A percentile compares a stretch with the other conserved stretches of the same genome.
phyloP scores from a whole-genome alignment of 805 yeast genomes.

The Cyberlindnera maritima region DNA sequence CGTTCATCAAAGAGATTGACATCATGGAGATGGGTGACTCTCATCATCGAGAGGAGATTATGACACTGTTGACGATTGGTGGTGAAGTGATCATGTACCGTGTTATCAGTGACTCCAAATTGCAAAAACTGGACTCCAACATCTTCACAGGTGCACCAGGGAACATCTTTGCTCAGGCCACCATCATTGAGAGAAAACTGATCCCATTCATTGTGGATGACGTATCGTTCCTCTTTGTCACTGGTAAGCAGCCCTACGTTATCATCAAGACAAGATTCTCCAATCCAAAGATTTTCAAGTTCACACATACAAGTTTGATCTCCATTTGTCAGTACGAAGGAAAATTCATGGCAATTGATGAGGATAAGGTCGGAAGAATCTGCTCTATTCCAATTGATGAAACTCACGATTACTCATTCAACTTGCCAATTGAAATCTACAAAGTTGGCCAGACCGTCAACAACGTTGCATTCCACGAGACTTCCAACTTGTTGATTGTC shows the following conservation, averaged over 20 bases:
- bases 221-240: constrained; percentile 58
- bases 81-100: constrained; percentile 75
- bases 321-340: constrained; percentile 55
- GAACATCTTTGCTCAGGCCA: constrained; percentile 62
- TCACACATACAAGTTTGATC: constrained; percentile 62
- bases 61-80: constrained; percentile 73
- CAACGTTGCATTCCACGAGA: constrained; percentile 66
- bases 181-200: constrained; percentile 64
- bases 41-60: constrained; percentile 51
- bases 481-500: constrained; percentile 57
- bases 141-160: constrained; percentile 77
- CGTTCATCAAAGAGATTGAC: constrained; percentile 67
- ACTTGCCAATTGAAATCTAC: constrained; percentile 54
- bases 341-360: constrained; percentile 65
- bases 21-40: constrained; percentile 63
- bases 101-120: constrained; percentile 43
- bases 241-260: constrained; percentile 71
- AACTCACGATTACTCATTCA: constrained; percentile 53
- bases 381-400: constrained; percentile 33
- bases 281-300: constrained; percentile 60
- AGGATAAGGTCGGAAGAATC: constrained; percentile 62
- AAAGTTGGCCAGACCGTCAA: constrained; percentile 60
- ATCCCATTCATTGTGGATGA: constrained; percentile 58
- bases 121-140: constrained; percentile 39
- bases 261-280: constrained; percentile 65